Base-by-base conservation (phyloP, 1,139 yeast genomes). In the Diutina mesorugosa region DNA sequence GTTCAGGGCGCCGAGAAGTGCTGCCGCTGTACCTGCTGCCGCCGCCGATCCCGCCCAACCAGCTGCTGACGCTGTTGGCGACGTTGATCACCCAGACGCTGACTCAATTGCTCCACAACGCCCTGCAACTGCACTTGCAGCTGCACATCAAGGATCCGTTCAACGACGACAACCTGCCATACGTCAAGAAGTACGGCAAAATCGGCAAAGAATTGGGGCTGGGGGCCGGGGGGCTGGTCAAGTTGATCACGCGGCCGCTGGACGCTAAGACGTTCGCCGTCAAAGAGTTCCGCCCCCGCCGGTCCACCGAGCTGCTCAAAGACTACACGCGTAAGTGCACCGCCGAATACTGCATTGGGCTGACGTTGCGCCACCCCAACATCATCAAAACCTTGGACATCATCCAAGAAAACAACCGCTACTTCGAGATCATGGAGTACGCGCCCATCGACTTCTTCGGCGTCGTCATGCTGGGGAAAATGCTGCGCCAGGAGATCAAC, bases 181-280 rank as follows among this genome's bases (percentile, higher is more conserved):
- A 88, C 59, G 87, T 84, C 29, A 87, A 85, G 63, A 88, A 91
- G 67, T 95, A 93, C 69, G 96, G 96, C 59, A 88, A 86, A 63
- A 75, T 91, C 61, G 97, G 97, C 56, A 87, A 89, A 62, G 85
- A 88, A 60, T 74, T 95, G 62, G 99, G 99, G 35, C 86, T 96
- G 35, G 99, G 99, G 47, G 99, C 99, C 3, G 99, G 99, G 55
- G 99, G 99, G 5, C 87, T 95, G 1, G 99, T 95, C 16, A 83
- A 95, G 59, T 76, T 93, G 57, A 83, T 95, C 65, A 84, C 82
- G 57, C 80, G 98, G 60, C 84, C 93, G 2, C 78, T 87, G 7
- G 98, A 93, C 69, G 78, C 80, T 51, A 85, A 87, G 58, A 84
- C 95, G 0, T 93, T 93, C 73, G 99, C 99, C 0, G 98, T 95